Base-by-base conservation (phyloP, 2,329 filamentous ascomycete genomes). In the Xylariaceae sp. region DNA sequence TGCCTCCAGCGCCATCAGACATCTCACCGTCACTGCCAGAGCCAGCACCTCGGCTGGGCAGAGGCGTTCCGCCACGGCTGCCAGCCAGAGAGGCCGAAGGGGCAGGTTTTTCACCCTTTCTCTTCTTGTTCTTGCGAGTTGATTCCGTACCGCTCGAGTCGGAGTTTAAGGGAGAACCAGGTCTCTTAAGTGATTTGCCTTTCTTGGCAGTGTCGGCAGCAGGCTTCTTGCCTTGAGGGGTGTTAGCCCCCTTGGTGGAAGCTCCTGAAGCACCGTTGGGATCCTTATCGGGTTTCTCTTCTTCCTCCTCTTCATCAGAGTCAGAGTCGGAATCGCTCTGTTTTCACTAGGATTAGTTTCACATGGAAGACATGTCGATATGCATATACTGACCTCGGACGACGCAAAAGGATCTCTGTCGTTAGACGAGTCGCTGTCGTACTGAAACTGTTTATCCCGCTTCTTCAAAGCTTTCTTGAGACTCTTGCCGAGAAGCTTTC, bases 121-220 rank as follows among this genome's bases (percentile, higher is more conserved):
- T 78, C 65, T 86, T 87, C 72, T 86, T 88, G 64, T 87, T 82
- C 66, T 94, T 90, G 57, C 87, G 86, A 19, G 85, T 82, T 1
- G 89, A 92, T 66, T 97, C 92, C 59, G 91, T 95, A 46, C 90
- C 92, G 66, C 90, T 95, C 10, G 90, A 90, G 66, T 97, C 92
- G 2, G 90, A 96, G 31, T 88, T 77, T 56, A 91, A 87, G 3
- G 91, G 90, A 14, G 90, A 96, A 15, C 90, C 90, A 31, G 89
- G 80, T 30, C 92, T 85, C 72, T 96, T 96, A 45, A 92, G 79
- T 31, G 76, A 77, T 62, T 82, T 84, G 60, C 69, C 68, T 64
- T 81, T 82, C 67, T 80, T 82, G 6, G 71, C 62, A 11, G 74
- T 68, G 31, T 79, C 71, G 5, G 68, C 66, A 11, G 68, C 61